These are phyloP conservation scores for Candolleomyces eurysporus DNA, from an alignment of 768 basidiomycete species.

Conservation along the genomic window DNA sequence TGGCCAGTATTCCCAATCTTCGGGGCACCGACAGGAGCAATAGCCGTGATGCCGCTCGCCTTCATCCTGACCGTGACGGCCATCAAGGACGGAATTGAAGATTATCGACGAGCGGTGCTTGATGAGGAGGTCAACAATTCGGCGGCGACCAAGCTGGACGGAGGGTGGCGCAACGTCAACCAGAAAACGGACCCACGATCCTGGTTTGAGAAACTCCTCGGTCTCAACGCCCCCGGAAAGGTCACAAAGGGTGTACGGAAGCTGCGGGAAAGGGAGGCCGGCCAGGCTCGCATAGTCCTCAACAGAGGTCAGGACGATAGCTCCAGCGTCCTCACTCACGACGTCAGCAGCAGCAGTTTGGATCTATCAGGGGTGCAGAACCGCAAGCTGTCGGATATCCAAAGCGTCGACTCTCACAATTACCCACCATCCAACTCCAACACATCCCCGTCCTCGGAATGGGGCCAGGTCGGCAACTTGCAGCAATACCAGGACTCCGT, in stretches of 20 bases:
- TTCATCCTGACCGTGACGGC: slow-evolving; percentile 89
- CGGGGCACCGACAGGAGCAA: slow-evolving; percentile 79
- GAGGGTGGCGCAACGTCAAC: slow-evolving; percentile 87
- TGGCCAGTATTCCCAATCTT: slow-evolving; percentile 82
- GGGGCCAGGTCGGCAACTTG: slow-evolving; percentile 22
- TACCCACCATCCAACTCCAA: slow-evolving; percentile 57
- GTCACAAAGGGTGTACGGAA: slow-evolving; percentile 84
- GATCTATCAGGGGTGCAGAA: slow-evolving; percentile 31
- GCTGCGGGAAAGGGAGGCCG: slow-evolving; percentile 78
- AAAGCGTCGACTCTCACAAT: slow-evolving; percentile 60
- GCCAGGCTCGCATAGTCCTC: slow-evolving; percentile 56
- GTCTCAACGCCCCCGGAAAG: slow-evolving; percentile 66
- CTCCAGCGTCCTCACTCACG: slow-evolving; percentile 35
- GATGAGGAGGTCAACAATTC: slow-evolving; percentile 97
- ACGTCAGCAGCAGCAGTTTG: slow-evolving; percentile 41
- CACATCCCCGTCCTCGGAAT: slow-evolving; percentile 31
- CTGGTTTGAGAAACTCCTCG: slow-evolving; percentile 74
- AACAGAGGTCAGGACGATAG: slow-evolving; percentile 46
- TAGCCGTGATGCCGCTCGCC: slow-evolving; percentile 80
- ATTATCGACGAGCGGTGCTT: slow-evolving; percentile 83
- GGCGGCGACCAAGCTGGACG: slow-evolving; percentile 83
- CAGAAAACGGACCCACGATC: slow-evolving; percentile 73
- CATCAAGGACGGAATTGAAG: slow-evolving; percentile 94
- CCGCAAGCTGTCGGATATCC: slow-evolving; percentile 63
- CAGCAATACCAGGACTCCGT: slow-evolving; percentile 57